Evolutionary conservation across 108 stramenopile species (phyloP).

Genomic region (Cyclotella choctawhatcheeana): DNA sequence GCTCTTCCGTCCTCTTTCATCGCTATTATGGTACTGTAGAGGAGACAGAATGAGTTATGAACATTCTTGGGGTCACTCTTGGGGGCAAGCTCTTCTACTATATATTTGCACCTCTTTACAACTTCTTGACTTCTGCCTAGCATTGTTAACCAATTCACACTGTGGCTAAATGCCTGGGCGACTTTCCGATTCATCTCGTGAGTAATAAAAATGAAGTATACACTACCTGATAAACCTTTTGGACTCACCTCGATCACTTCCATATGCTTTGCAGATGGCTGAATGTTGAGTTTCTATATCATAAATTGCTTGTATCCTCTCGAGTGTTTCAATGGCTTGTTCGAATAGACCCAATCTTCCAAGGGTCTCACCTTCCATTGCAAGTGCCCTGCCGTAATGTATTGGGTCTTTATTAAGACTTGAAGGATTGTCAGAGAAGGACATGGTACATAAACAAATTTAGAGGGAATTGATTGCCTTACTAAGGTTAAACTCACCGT

Average conservation of each 20-base stretch:
- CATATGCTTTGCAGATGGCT: conserved; percentile 57
- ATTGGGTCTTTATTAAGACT: conserved; percentile 56
- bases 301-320: conserved; percentile 54
- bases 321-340: conserved; percentile 55
- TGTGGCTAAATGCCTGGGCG: conserved; percentile 56
- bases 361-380: conserved; percentile 66
- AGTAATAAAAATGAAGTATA: too few species aligned
- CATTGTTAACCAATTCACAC: conserved; percentile 51
- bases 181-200: too few species aligned
- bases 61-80: conserved; percentile 62
- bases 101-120: conserved; percentile 51
- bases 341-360: conserved; percentile 56
- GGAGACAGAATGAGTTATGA: conserved; percentile 58
- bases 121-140: conserved; percentile 52
- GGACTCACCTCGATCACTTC: conserved; percentile 70
- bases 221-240: too few species aligned
- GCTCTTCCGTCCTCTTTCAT: conserved; percentile 63
- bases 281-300: conserved; percentile 60
- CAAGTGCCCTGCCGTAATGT: conserved; percentile 65
- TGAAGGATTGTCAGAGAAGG: neutral
- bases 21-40: conserved; percentile 56
- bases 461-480: too few species aligned
- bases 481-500: conserved; percentile 22
- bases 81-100: conserved; percentile 59
- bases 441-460: too few species aligned